Evolutionary conservation across 805 yeast genomes (phyloP), one percentile per base, ranked within the genome.

Genomic region (Starmerella vaccinii): DNA sequence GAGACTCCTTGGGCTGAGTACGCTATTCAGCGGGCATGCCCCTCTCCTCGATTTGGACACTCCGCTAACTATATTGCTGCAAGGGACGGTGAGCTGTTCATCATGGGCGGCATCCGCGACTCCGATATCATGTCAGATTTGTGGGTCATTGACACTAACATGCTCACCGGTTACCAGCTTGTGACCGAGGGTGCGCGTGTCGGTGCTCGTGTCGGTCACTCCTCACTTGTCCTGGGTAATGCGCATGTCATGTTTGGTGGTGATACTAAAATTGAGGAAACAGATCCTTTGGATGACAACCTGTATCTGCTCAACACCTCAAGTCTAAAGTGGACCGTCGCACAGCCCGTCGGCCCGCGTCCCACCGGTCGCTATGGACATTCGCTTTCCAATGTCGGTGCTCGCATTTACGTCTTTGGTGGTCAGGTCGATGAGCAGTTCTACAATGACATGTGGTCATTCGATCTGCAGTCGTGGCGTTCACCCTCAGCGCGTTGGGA

Each of bases 171-270:
- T 47, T 82, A 71, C 60, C 73, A 82, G 46, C 85, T 83, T 53
- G 84, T 84, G 53, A 77, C 78, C 46, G 86, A 82, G 54, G 80
- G 84, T 46, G 96, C 97, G 2, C 52, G 49, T 15, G 63, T 60
- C 18, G 90, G 95, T 18, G 96, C 97, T 30, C 80, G 98, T 60
- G 96, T 90, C 6, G 97, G 97, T 3, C 99, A 92, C 67, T 86
- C 95, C 5, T 76, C 95, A 1, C 84, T 89, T 9, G 73, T 90
- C 30, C 82, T 95, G 54, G 98, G 97, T 13, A 90, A 89, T 63
- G 97, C 97, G 1, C 92, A 82, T 61, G 88, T 92, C 41, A 78
- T 92, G 13, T 90, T 86, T 67, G 98, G 97, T 32, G 99, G 99
- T 61, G 98, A 92, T 64, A 92, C 97, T 1, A 76, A 76, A 58